Evolutionary conservation across 2,329 filamentous ascomycete species (phyloP), one percentile per base, ranked within the genome.

Genomic region (Fusarium tjaetaba): DNA sequence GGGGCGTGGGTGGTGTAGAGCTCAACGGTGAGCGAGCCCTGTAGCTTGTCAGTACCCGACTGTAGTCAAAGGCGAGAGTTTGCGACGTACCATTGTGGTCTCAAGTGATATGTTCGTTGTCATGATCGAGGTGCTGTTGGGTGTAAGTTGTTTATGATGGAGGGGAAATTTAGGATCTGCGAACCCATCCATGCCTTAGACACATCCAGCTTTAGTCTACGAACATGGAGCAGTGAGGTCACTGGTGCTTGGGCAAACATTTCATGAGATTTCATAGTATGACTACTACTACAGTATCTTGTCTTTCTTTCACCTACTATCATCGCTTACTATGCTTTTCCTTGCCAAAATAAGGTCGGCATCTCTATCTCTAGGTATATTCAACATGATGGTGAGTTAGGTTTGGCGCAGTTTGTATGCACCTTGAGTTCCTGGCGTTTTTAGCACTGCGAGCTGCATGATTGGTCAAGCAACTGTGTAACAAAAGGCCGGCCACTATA

Each of bases 1-100:
- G 96, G 96, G 24, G 96, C 96, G 85, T 98, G 95, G 32, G 89
- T 83, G 57, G 89, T 92, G 90, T 98, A 98, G 68, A 99, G 93
- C 85, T 99, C 96, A 72, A 98, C 84, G 67, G 89, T 90, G 81
- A 99, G 92, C 51, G 89, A 88, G 82, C 96, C 95, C 95, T 97
- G 63, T 32, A 20, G 11, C 20, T 38, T 24, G 53, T 70, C 20
- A 65, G 52, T 32, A 26, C 43, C 43, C 20, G 16, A 10, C 20
- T 43, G 38, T 36, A 48, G 41, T 55, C 48, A 13, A 22, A 24
- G n/a, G 10, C 41, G 32, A 16, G 24, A 14, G 20, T 34, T 36
- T 34, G 1, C 8, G 20, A 62, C 82, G 64, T 86, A 94, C 95
- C 92, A 97, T 94, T 62, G 92, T 92, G 65, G 96, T 98, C 76